phyloP scores from a whole-genome alignment of 2,329 filamentous ascomycete genomes.

The Hypoxylon sp. region DNA sequence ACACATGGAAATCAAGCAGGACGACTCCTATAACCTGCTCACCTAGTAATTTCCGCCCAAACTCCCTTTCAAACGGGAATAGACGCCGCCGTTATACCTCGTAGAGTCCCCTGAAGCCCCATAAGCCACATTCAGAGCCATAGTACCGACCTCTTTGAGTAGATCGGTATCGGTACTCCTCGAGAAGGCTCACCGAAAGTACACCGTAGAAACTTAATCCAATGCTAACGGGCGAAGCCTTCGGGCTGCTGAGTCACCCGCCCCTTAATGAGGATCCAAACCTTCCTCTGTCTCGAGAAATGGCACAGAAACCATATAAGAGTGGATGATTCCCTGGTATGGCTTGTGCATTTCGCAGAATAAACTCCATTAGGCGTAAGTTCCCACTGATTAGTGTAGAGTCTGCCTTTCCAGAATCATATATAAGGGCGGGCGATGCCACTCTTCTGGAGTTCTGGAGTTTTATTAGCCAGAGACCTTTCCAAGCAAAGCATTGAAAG shows the following conservation, averaged over 20 bases:
- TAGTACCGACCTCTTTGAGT: not conserved
- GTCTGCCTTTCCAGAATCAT: not conserved
- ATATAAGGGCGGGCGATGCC: not conserved
- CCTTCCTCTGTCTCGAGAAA: too few species aligned
- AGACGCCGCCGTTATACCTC: not conserved
- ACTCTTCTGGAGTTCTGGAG: not conserved
- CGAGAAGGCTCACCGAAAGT: not conserved
- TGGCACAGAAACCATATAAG: too few species aligned
- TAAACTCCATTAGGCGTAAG: too few species aligned
- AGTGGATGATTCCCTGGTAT: too few species aligned
- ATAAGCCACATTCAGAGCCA: not conserved
- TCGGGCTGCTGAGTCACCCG: too few species aligned
- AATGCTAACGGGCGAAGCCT: not conserved
- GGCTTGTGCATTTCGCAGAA: too few species aligned
- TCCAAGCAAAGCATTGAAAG: not conserved
- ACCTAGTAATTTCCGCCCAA: not conserved
- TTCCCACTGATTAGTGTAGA: too few species aligned
- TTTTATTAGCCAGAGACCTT: not conserved
- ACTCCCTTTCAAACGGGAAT: not conserved
- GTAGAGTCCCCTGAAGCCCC: not conserved
- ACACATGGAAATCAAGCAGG: not conserved
- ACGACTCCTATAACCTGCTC: not conserved
- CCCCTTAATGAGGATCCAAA: too few species aligned
- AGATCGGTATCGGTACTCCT: not conserved
- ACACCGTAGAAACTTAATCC: not conserved